Base-by-base conservation (phyloP, 768 basidiomycete species). In the Mycena amicta region DNA sequence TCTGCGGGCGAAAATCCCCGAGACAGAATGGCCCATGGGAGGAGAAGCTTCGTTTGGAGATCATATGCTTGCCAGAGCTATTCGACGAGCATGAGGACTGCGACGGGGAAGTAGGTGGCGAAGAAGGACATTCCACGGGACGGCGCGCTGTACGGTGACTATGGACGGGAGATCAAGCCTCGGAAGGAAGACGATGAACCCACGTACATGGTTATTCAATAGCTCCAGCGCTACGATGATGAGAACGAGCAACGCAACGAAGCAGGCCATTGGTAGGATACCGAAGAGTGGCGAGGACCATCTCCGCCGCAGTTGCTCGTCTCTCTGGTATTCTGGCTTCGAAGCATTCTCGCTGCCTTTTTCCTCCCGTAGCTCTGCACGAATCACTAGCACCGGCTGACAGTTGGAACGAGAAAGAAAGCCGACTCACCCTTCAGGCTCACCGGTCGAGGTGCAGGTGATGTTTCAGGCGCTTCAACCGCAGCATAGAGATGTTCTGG, bases 41-140 rank as follows among this genome's bases (percentile, higher is more conserved):
- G n/a, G 33, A 60, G n/a, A 23, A 55, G 28, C 20, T 60, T 60
- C 2, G 54, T 23, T 27, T 60, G 58, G 4, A 60, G 26, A 30
- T 60, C 53, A 25, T 60, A 60, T 3, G 58, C 53, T 1, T 18
- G 25, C 53, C 53, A 55, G 28, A 60, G 40, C 58, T 52, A 60
- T 4, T 55, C 43, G 1, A 60, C 49, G n/a, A 60, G 15, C 53
- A 60, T 55, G 3, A 60, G n/a, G 25, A 55, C 5, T 5, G n/a
- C 47, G 23, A 55, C 53, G 3, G 58, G 58, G 20, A 25, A 40
- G 16, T 60, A 60, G 1, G 58, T 60, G 52, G 52, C 54, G 25
- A 60, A 5, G n/a, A 60, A 55, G 25, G 15, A 20, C 20, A 33
- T 2, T 45, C 53, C 49, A 12, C 12, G 11, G 5, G 58, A 40